Conservation (phyloP, 2,329 filamentous ascomycete species). For the Aspergillus texensis region DNA sequence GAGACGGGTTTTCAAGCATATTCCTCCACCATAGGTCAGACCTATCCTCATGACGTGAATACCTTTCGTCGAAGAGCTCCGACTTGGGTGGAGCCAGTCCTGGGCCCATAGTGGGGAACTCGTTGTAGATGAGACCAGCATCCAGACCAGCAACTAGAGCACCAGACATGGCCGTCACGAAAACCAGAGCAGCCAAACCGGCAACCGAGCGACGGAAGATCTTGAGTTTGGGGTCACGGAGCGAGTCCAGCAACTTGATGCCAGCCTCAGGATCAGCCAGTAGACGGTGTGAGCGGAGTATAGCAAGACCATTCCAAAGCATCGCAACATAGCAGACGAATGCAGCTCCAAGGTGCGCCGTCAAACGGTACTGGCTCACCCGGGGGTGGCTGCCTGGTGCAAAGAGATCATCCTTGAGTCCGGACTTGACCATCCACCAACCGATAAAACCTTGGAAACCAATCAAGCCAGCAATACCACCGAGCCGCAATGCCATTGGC, state of each 20-base stretch:
- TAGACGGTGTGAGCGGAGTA: conserved; percentile 76
- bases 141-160: conserved; percentile 93
- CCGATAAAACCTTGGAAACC: conserved; percentile 94
- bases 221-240: conserved; percentile 69
- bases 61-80: conserved; percentile 85
- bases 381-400: conserved; percentile 86
- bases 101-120: conserved; percentile 93
- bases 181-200: conserved; percentile 74
- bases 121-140: conserved; percentile 96
- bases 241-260: conserved; percentile 60
- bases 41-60: conserved; percentile 74
- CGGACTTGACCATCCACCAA: conserved; percentile 99
- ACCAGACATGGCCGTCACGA: conserved; percentile 89
- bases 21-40: conserved; percentile 96
- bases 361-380: conserved; percentile 91
- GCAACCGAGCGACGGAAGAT: conserved; percentile 74
- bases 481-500: conserved; percentile 74
- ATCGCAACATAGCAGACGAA: conserved; percentile 94
- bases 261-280: conserved; percentile 68
- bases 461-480: conserved; percentile 84
- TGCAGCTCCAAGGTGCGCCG: conserved; percentile 84
- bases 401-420: conserved; percentile 93
- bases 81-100: conserved; percentile 77
- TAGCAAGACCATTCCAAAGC: conserved; percentile 83
- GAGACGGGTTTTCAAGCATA: conserved; percentile 92